Conservation (phyloP, 805 yeast species). For the Ogataea zsoltii region DNA sequence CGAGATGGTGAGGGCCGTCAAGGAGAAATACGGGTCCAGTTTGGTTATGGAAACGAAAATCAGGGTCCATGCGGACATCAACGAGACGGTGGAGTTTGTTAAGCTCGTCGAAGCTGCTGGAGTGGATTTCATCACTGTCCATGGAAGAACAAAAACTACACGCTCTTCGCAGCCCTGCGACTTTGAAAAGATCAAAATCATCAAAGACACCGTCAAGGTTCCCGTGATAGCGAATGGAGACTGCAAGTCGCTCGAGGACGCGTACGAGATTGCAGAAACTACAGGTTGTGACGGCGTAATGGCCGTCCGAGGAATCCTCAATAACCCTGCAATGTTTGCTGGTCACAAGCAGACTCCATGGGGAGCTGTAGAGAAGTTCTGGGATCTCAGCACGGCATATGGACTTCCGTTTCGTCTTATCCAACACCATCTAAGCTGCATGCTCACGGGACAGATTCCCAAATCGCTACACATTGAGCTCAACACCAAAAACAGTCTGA, state of each 20-base stretch:
- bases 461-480: conserved; percentile 55
- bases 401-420: conserved; percentile 83
- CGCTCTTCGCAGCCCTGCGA: conserved; percentile 83
- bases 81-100: conserved; percentile 74
- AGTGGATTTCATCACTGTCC: conserved; percentile 91
- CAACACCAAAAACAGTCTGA: conserved; percentile 58
- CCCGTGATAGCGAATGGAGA: conserved; percentile 99
- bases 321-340: conserved; percentile 85
- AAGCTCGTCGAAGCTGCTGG: conserved; percentile 78
- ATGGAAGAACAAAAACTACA: conserved; percentile 85
- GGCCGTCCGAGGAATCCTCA: conserved; percentile 88
- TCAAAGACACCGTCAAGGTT: conserved; percentile 56
- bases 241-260: conserved; percentile 69
- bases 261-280: conserved; percentile 54
- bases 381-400: conserved; percentile 74
- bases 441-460: conserved; percentile 62
- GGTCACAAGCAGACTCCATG: conserved; percentile 80
- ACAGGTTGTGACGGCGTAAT: conserved; percentile 91
- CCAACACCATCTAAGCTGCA: conserved; percentile 87
- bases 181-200: conserved; percentile 71
- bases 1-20: conserved; percentile 81
- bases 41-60: conserved; percentile 91
- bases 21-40: conserved; percentile 65
- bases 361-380: conserved; percentile 83
- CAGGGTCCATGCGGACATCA: conserved; percentile 75